Evolutionary conservation across 257 asterid species (phyloP), one percentile per base, ranked within the genome.

Genomic region (Solanum verrucosum): DNA sequence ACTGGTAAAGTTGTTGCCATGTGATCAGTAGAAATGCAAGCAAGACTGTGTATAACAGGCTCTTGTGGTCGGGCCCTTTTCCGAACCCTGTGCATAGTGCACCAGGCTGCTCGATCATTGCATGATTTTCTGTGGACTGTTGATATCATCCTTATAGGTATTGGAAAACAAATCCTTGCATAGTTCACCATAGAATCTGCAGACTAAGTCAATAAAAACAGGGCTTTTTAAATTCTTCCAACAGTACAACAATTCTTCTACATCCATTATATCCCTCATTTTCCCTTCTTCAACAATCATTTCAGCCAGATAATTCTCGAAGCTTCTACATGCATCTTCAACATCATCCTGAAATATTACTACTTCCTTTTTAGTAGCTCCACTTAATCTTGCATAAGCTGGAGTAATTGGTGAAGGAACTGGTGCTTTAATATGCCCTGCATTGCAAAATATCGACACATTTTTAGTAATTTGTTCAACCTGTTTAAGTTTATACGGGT

Each of bases 251-350:
- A 95, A 92, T 93, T 96, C 98, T 81, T 96, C 98, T 46, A 94
- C 94, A 88, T 95, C 98, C 74, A 31, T 91, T 79, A 96, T 89
- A 75, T 95, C 95, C 35, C 90, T 90, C 88, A 87, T 87, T 68
- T 92, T 92, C 73, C 98, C 96, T 7, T 95, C 98, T 37, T 95
- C 98, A 71, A 90, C 90, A 9, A 96, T 90, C 98, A 95, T 94
- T 68, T 95, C 95, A 14, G 89, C 87, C 94, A 96, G 77, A 87
- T 93, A 93, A 84, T 90, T 93, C 92, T 96, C 96, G 34, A 96
- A 95, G 86, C 95, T 94, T 86, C 94, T 92, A 85, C 98, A 94
- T 16, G 95, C 96, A 72, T 92, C 98, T 59, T 96, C 95, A 23
- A 90, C 93, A 1, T 87, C 91, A 21, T 88, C 91, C 65, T 84